Evolutionary conservation across 495 filamentous ascomycete species (phyloP).

Genomic region (Penicillium antarcticum): DNA sequence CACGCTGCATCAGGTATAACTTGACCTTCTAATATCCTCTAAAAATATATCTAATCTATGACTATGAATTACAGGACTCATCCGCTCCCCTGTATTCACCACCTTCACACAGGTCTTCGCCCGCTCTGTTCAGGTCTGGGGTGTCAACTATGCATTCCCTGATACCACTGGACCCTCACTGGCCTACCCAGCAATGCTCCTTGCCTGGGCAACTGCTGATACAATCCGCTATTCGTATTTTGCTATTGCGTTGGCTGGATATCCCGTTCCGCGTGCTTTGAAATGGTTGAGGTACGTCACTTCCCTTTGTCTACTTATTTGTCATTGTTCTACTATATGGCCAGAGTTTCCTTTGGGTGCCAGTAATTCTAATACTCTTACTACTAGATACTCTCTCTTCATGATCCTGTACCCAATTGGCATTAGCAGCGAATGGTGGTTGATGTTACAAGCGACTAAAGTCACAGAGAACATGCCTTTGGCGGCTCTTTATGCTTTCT

Average conservation of each 20-base stretch:
- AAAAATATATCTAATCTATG: constrained; percentile 1
- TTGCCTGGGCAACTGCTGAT: constrained; percentile 52
- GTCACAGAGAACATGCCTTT: constrained; percentile 20
- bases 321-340: no score
- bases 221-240: constrained; percentile 52
- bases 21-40: constrained; percentile 6
- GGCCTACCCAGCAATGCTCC: constrained; percentile 46
- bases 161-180: constrained; percentile 22
- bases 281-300: constrained; percentile 38
- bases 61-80: constrained; percentile 33
- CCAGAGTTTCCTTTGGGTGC: no score
- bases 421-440: constrained; percentile 47
- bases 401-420: constrained; percentile 53
- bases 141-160: constrained; percentile 43
- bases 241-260: constrained; percentile 29
- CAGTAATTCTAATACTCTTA: background rate
- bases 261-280: constrained; percentile 29
- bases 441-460: constrained; percentile 39
- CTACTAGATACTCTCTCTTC: constrained; percentile 49
- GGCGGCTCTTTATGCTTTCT: constrained; percentile 30
- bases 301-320: background rate
- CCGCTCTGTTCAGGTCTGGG: constrained; percentile 53
- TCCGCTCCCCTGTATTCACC: constrained; percentile 49
- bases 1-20: constrained; percentile 48
- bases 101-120: constrained; percentile 52